Evolutionary conservation across 495 filamentous ascomycete genomes (phyloP), one percentile per base, ranked within the genome.

Genomic region (Penicillium manginii): DNA sequence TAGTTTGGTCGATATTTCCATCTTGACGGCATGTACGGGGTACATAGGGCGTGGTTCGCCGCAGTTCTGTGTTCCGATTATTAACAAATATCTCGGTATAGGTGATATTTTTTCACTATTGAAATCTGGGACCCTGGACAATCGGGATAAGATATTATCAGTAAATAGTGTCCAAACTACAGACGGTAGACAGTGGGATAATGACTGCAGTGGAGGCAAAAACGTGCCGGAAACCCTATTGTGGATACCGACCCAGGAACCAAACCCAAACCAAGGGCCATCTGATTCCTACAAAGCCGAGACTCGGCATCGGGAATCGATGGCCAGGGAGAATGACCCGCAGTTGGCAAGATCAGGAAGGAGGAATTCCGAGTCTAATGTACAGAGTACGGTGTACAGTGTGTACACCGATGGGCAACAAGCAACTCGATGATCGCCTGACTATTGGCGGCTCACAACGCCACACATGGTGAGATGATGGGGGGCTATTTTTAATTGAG

Each of bases 401-500:
- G 21, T 47, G 15, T 37, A 10, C 35, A 37, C 35, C 35, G 35
- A 37, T 4, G 4, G 4, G 15, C 35, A 37, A 37, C 12, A 37
- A 37, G 11, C 11, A 37, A 37, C 12, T 6, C 35, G 12, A 47
- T 47, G 45, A 47, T 47, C 45, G 45, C 11, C 45, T 47, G 45
- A 47, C 22, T 47, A 47, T 47, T 26, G 21, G 21, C 10, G 21
- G 21, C 15, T 26, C 9, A 26, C 22, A 11, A 6, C 31, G 51
- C n/a, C 18, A 53, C 29, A 23, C n/a, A 19, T 8, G 26, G 26
- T 29, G 15, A 17, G 42, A 45, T 22, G 19, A 4, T 23, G 45
- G 19, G 10, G 19, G 14, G 6, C 52, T 54, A 46, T 54, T 54
- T 54, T 56, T 56, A 49, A 45, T 14, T 19, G 39, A 37, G 14